phyloP scores from a whole-genome alignment of 352 stramenopile species.

The Thalassiosira hispida region DNA sequence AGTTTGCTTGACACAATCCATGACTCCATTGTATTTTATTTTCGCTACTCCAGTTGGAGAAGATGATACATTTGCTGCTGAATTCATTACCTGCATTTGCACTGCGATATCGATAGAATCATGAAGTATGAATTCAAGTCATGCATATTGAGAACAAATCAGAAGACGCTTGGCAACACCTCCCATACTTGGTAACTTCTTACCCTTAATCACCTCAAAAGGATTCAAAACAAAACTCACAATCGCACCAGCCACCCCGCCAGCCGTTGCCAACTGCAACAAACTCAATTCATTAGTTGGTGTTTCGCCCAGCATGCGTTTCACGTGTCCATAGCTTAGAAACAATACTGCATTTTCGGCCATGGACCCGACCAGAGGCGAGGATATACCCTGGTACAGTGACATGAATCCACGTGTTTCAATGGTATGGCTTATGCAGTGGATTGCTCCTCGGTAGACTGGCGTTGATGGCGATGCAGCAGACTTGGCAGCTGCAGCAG shows the following conservation, averaged over 20 bases:
- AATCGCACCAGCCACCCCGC: conserved; percentile 56
- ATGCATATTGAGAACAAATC: neutral
- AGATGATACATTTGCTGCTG: conserved; percentile 6
- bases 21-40: conserved; percentile 54
- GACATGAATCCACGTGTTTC: conserved; percentile 48
- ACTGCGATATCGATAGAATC: conserved; percentile 12
- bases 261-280: conserved; percentile 54
- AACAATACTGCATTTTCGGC: conserved; percentile 66
- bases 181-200: neutral
- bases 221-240: conserved; percentile 66
- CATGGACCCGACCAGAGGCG: conserved; percentile 58
- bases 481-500: neutral
- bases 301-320: conserved; percentile 45
- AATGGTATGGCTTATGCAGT: conserved; percentile 59
- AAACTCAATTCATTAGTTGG: conserved; percentile 50
- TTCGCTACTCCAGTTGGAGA: neutral
- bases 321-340: conserved; percentile 49
- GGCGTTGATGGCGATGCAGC: neutral
- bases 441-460: conserved; percentile 53
- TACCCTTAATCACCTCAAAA: conserved; percentile 75
- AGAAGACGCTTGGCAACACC: neutral
- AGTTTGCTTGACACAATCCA: conserved; percentile 63
- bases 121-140: conserved; percentile 3
- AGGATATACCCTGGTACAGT: conserved; percentile 56
- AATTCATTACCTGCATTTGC: conserved; percentile 73